Conservation (phyloP, 768 basidiomycete species). For the Cystofilobasidium ferigula region DNA sequence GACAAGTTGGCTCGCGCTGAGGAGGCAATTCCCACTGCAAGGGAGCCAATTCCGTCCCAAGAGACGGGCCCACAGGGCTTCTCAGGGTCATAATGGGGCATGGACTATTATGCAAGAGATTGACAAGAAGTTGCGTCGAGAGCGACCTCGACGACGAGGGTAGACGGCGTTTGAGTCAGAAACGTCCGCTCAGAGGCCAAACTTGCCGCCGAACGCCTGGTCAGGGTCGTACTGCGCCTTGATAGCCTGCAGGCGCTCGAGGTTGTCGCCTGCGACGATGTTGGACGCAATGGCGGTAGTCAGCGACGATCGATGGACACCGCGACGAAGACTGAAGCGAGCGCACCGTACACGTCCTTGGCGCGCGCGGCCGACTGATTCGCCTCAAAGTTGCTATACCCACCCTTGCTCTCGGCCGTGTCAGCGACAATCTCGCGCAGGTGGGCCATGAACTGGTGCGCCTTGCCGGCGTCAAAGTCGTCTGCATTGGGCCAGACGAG, state of each 20-base stretch:
- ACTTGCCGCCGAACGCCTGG: background rate
- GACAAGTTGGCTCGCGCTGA: no score
- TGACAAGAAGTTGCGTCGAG: no score
- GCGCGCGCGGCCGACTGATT: background rate
- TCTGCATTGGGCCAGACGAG: background rate
- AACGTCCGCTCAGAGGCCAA: constrained; percentile 1
- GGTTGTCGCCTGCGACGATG: background rate
- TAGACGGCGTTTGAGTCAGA: no score
- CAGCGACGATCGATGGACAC: background rate
- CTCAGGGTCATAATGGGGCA: no score
- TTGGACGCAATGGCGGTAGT: background rate
- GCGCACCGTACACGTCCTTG: background rate
- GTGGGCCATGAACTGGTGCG: background rate
- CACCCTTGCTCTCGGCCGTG: background rate
- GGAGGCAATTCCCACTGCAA: no score
- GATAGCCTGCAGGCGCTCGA: background rate
- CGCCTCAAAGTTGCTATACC: background rate
- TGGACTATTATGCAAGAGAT: no score
- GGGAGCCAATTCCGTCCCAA: no score
- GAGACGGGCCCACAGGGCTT: no score
- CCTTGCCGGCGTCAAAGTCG: background rate
- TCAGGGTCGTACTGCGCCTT: constrained; percentile 11
- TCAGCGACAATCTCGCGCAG: background rate
- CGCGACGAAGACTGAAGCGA: background rate
- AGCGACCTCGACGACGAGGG: no score